These are phyloP conservation scores for Grosmannia penicillata DNA, from an alignment of 2,329 filamentous ascomycete genomes.

Conservation along the genomic window DNA sequence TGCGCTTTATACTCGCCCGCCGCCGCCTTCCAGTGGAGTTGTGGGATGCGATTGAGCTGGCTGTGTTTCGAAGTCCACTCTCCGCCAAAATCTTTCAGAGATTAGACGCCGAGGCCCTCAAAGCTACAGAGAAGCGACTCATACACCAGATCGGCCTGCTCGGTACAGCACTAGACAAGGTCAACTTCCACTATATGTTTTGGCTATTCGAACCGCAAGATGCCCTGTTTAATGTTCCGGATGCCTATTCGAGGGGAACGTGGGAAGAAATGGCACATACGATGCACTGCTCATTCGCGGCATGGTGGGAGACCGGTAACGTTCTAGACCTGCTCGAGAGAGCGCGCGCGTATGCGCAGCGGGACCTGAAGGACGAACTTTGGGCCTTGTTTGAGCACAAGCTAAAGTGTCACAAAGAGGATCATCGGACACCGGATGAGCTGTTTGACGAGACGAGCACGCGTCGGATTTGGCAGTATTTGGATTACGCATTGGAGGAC, in stretches of 20 bases:
- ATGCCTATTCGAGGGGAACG: slow-evolving; percentile 1
- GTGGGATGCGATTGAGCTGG: slow-evolving; percentile 9
- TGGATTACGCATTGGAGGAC: slow-evolving; percentile 10
- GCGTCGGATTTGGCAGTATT: slow-evolving; percentile 10
- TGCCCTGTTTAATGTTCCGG: not conserved
- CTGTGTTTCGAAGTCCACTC: slow-evolving; percentile 13
- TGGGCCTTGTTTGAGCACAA: not conserved
- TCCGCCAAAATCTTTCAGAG: slow-evolving; percentile 7
- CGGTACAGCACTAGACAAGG: not conserved
- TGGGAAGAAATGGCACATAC: slow-evolving; percentile 8
- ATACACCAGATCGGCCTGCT: not conserved
- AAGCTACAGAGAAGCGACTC: not conserved
- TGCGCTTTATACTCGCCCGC: slow-evolving; percentile 9
- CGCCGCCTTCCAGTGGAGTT: slow-evolving; percentile 11
- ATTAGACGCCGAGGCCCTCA: slow-evolving; percentile 1
- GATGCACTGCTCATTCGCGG: slow-evolving; percentile 12
- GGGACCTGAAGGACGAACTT: slow-evolving; percentile 2
- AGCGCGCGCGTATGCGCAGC: slow-evolving; percentile 5
- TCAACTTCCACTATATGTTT: not conserved
- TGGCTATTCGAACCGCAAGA: not conserved
- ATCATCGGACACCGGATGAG: slow-evolving; percentile 3
- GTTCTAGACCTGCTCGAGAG: slow-evolving; percentile 11
- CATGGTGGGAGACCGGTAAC: slow-evolving; percentile 12
- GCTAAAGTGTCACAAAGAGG: not conserved
- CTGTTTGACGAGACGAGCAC: slow-evolving; percentile 6